These are phyloP conservation scores for Clarireedia sp. DNA, from an alignment of 2,329 filamentous ascomycete genomes.

Conservation along the genomic window DNA sequence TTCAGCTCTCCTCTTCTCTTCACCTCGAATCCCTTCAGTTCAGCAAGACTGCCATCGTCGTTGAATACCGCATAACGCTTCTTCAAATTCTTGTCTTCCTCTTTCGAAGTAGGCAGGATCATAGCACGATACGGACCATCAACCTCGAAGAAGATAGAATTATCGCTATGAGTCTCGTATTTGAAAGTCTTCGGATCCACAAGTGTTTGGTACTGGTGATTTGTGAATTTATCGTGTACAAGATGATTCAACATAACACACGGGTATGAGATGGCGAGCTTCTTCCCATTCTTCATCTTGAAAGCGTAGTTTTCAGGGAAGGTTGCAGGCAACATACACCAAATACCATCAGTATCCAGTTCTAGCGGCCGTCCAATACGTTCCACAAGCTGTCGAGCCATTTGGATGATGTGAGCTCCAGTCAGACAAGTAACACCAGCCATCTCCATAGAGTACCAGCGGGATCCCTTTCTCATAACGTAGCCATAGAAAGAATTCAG, in stretches of 20 bases:
- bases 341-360: slow-evolving; percentile 96
- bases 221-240: slow-evolving; percentile 90
- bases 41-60: slow-evolving; percentile 88
- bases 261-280: slow-evolving; percentile 90
- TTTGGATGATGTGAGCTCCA: slow-evolving; percentile 91
- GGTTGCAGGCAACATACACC: slow-evolving; percentile 95
- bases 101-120: slow-evolving; percentile 94
- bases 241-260: slow-evolving; percentile 99
- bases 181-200: slow-evolving; percentile 70
- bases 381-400: slow-evolving; percentile 89
- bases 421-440: slow-evolving; percentile 96
- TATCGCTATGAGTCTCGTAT: slow-evolving; percentile 96
- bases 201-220: slow-evolving; percentile 92
- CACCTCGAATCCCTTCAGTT: slow-evolving; percentile 94
- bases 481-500: slow-evolving; percentile 99
- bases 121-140: slow-evolving; percentile 97
- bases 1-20: slow-evolving; percentile 97
- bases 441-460: slow-evolving; percentile 99
- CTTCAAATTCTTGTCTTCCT: slow-evolving; percentile 99
- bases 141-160: slow-evolving; percentile 99
- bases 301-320: slow-evolving; percentile 97
- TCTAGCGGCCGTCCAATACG: slow-evolving; percentile 87
- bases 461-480: slow-evolving; percentile 96
- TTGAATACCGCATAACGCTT: slow-evolving; percentile 99
- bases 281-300: slow-evolving; percentile 92